Percentiles rank a stretch among this genome's conserved stretches.
These are phyloP conservation scores for Globisporangium rhizosaccharum DNA, from an alignment of 352 stramenopile species.

Conservation along the genomic window DNA sequence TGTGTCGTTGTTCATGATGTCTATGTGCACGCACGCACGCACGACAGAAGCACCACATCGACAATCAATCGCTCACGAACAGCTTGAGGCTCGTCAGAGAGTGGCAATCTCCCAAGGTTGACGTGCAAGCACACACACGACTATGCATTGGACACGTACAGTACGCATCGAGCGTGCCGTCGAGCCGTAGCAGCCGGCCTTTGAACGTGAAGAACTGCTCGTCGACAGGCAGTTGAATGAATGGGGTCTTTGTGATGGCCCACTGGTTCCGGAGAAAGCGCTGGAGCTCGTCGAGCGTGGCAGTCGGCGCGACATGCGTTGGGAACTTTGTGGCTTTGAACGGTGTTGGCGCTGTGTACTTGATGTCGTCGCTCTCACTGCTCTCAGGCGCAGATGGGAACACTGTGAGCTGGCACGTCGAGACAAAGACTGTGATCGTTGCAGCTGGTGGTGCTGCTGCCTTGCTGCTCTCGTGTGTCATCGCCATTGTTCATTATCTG, in stretches of 20 bases:
- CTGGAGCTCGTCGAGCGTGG: constrained; percentile 43
- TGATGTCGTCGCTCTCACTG: background rate
- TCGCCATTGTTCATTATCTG: background rate
- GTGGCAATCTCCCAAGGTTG: background rate
- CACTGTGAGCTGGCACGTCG: constrained; percentile 41
- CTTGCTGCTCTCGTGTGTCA: background rate
- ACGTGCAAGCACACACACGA: background rate
- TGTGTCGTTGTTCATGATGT: constrained; percentile 62
- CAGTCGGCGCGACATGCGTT: constrained; percentile 30
- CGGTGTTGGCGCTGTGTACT: constrained; percentile 4
- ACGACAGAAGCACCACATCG: no score
- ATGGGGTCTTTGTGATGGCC: constrained; percentile 53
- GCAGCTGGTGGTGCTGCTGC: background rate
- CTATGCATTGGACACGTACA: constrained; percentile 26
- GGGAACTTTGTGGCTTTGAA: constrained; percentile 63
- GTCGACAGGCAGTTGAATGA: constrained; percentile 26
- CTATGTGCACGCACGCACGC: constrained; percentile 16
- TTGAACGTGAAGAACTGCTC: constrained; percentile 78
- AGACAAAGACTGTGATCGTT: constrained; percentile 47
- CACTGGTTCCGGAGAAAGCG: constrained; percentile 57
- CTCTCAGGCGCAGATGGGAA: constrained; percentile 13
- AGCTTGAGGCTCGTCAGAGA: background rate
- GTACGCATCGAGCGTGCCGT: constrained; percentile 54
- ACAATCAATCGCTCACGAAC: no score
- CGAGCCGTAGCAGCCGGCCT: constrained; percentile 54